These are phyloP conservation scores for Candida incommunis DNA, from an alignment of 805 yeast genomes.

Conservation along the genomic window DNA sequence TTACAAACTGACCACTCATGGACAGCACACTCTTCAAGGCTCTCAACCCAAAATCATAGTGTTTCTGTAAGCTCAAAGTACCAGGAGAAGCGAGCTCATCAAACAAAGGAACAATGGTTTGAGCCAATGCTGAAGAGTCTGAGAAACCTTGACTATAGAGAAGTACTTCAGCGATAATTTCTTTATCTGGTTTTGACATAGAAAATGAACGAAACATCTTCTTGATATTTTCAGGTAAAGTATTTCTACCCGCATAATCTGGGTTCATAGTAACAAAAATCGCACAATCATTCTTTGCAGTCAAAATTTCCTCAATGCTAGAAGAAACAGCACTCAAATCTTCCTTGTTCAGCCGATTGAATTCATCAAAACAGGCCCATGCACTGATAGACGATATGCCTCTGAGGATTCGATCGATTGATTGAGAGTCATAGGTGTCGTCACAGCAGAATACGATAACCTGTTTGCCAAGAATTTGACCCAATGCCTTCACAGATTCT, in stretches of 20 bases:
- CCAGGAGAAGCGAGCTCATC: conserved; percentile 24
- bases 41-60: conserved; percentile 85
- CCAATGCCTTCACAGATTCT: conserved; percentile 76
- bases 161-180: conserved; percentile 55
- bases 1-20: conserved; percentile 19
- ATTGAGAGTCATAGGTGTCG: conserved; percentile 67
- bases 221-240: conserved; percentile 74
- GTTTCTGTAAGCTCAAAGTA: conserved; percentile 40
- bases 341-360: conserved; percentile 59
- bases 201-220: conserved; percentile 64
- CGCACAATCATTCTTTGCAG: conserved; percentile 25
- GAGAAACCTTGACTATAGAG: conserved; percentile 59
- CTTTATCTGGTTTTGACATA: conserved; percentile 58
- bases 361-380: conserved; percentile 96
- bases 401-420: conserved; percentile 60
- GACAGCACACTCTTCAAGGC: conserved; percentile 56
- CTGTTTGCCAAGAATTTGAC: conserved; percentile 62
- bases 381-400: conserved; percentile 78
- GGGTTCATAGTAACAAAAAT: conserved; percentile 89
- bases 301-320: conserved; percentile 44
- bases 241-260: conserved; percentile 68
- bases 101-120: conserved; percentile 41
- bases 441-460: conserved; percentile 88
- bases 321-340: conserved; percentile 80
- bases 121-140: conserved; percentile 31